phyloP scores from a whole-genome alignment of 345 rosid genomes.

The Linum tenue region DNA sequence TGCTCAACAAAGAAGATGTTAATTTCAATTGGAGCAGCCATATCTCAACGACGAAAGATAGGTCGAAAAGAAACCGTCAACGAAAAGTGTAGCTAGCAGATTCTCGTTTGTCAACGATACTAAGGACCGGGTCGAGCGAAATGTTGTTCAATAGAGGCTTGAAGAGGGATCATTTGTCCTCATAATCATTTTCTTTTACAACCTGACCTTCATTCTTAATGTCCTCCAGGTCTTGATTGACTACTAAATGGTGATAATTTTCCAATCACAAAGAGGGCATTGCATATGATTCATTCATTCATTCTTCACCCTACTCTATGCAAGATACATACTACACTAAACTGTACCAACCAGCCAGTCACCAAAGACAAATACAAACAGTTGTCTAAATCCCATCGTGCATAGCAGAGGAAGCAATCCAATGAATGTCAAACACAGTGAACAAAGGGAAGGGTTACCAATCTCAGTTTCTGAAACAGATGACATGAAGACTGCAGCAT shows the following conservation, averaged over 20 bases:
- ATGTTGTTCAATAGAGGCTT: too few species aligned
- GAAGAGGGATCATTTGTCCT: not conserved
- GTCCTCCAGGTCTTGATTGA: not conserved
- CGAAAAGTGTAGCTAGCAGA: too few species aligned
- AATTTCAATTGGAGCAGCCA: too few species aligned
- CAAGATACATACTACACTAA: not conserved
- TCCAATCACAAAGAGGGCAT: not conserved
- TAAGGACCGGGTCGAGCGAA: too few species aligned
- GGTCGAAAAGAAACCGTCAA: too few species aligned
- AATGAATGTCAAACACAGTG: constrained; percentile 5
- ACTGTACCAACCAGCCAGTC: not conserved
- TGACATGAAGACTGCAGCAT: constrained; percentile 47
- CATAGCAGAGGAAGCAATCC: not conserved
- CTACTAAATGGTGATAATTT: not conserved
- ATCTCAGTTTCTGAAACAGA: constrained; percentile 39
- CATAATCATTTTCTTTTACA: not conserved
- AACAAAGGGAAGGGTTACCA: constrained; percentile 24
- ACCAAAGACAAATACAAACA: not conserved
- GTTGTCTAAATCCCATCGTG: too few species aligned
- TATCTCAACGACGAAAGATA: too few species aligned
- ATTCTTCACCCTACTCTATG: not conserved
- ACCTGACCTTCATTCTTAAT: not conserved
- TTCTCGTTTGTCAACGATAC: too few species aligned
- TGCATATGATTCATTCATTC: not conserved
- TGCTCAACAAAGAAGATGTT: too few species aligned